Conservation (phyloP, 305 asterid genomes). For the Fraxinus dipetala region DNA sequence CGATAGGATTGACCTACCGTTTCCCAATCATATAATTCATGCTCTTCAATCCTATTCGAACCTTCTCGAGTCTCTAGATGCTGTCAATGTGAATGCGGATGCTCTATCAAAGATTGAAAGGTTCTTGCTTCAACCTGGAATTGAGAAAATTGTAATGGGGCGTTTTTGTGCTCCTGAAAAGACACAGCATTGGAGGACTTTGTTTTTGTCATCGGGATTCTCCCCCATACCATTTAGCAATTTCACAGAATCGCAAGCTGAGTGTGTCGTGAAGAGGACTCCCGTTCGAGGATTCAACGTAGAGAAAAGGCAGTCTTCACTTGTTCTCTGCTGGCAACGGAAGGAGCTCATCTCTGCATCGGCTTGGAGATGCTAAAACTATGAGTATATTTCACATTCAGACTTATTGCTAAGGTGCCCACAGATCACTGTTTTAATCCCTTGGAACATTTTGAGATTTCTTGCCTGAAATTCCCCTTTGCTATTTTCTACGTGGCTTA, state of each 20-base stretch:
- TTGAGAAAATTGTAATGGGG: constrained; percentile 38
- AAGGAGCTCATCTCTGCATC: constrained; percentile 54
- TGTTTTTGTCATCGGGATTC: constrained; percentile 46
- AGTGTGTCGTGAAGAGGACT: constrained; percentile 43
- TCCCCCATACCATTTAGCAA: constrained; percentile 41
- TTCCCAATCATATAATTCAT: constrained; percentile 42
- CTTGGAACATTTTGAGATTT: constrained; percentile 24
- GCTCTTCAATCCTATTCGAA: constrained; percentile 39
- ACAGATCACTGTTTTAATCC: constrained; percentile 25
- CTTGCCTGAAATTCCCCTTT: constrained; percentile 32
- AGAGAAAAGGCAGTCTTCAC: constrained; percentile 49
- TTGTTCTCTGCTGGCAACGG: constrained; percentile 52
- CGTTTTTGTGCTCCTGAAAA: constrained; percentile 31
- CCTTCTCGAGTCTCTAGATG: constrained; percentile 56
- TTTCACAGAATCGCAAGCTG: constrained; percentile 51
- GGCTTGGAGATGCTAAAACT: constrained; percentile 53
- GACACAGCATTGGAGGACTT: constrained; percentile 44
- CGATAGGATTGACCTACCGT: constrained; percentile 44
- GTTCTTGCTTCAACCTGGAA: constrained; percentile 47
- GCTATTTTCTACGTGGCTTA: constrained; percentile 34
- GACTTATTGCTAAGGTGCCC: constrained; percentile 28
- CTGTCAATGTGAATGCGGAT: constrained; percentile 33
- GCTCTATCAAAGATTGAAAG: constrained; percentile 44
- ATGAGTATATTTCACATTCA: neutral
- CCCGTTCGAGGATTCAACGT: constrained; percentile 50